A percentile compares a stretch with the other conserved stretches of the same genome.
phyloP scores from a whole-genome alignment of 2,329 filamentous ascomycete species.

The Fusarium sororula region DNA sequence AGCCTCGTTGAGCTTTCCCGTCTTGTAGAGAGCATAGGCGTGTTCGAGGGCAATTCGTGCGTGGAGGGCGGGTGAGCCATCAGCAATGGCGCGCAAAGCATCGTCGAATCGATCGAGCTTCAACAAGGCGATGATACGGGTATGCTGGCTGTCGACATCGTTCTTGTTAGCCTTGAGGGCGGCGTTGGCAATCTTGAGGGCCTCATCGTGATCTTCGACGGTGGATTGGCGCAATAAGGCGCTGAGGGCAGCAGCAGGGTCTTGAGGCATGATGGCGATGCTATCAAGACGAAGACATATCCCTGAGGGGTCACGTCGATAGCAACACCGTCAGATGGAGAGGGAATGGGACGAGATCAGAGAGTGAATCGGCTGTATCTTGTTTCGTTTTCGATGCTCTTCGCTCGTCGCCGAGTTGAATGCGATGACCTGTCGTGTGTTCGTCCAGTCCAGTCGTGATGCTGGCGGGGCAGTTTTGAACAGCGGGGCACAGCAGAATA shows the following conservation, averaged over 20 bases:
- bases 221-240: constrained; percentile 63
- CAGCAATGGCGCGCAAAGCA: constrained; percentile 73
- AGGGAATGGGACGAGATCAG: neutral
- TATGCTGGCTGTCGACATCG: constrained; percentile 70
- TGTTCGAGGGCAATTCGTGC: constrained; percentile 72
- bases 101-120: constrained; percentile 87
- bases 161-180: constrained; percentile 69
- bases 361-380: neutral
- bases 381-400: neutral
- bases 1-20: constrained; percentile 74
- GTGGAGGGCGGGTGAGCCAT: constrained; percentile 69
- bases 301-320: constrained; percentile 12
- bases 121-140: constrained; percentile 77
- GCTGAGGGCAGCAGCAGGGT: constrained; percentile 61
- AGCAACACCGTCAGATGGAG: neutral
- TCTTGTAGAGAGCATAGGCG: constrained; percentile 86
- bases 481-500: constrained; percentile 38
- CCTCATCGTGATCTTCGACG: constrained; percentile 77
- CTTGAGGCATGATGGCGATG: constrained; percentile 50
- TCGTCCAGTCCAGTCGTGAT: constrained; percentile 15
- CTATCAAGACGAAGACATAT: constrained; percentile 40
- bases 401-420: constrained; percentile 9
- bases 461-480: constrained; percentile 45
- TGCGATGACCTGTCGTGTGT: constrained; percentile 33
- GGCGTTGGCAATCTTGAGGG: constrained; percentile 71